Conservation (phyloP, 345 rosid species). For the Eucalyptus leucophloia region DNA sequence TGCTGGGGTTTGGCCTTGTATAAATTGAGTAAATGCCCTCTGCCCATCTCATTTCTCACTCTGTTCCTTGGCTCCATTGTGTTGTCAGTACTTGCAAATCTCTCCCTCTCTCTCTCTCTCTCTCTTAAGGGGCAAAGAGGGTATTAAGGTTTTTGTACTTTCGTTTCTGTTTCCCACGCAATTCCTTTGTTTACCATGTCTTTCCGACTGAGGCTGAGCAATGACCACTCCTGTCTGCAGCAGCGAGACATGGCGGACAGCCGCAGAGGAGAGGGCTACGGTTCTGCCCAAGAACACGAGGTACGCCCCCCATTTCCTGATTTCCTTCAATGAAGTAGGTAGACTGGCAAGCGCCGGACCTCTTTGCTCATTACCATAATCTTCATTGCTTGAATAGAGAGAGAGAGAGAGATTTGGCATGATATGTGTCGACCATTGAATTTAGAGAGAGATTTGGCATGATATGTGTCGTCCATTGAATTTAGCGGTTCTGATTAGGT, state of each 20-base stretch:
- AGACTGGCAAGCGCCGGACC: background rate
- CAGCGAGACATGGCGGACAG: conserved; percentile 27
- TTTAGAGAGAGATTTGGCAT: background rate
- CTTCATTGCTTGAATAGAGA: background rate
- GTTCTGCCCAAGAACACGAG: conserved; percentile 13
- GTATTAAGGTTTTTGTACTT: background rate
- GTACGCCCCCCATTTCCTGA: background rate
- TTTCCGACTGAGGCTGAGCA: background rate
- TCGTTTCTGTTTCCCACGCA: background rate
- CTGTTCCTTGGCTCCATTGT: background rate
- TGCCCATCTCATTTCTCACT: background rate
- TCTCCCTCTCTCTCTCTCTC: background rate
- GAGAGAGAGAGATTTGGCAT: background rate
- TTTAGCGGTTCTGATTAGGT: background rate
- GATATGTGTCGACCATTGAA: background rate
- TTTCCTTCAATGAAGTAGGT: background rate
- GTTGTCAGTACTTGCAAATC: no score
- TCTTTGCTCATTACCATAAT: background rate
- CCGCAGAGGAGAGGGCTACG: conserved; percentile 24
- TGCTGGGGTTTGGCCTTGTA: background rate
- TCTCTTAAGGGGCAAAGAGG: background rate
- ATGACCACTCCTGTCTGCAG: background rate
- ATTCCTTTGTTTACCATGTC: background rate
- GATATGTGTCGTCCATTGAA: background rate
- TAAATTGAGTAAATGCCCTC: background rate